Evolutionary conservation across 1,139 yeast species (phyloP), one percentile per base, ranked within the genome.

Genomic region (Yamadazyma membranifaciens): DNA sequence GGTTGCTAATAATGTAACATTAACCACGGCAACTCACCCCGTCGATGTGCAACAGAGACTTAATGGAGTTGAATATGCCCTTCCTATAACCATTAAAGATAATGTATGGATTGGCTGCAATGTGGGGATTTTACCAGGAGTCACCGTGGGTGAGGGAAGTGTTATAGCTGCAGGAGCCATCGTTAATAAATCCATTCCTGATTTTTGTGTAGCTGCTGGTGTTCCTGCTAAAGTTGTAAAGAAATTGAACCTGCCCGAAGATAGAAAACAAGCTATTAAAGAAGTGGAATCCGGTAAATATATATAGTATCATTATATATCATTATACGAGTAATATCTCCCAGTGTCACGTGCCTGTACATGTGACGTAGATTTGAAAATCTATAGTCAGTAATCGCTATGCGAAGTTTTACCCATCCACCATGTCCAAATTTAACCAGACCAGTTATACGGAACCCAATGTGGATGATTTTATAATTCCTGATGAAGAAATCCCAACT

Each of bases 131-230:
- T 60, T 83, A 40, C 85, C 86, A 2, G 89, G 88, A 2, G 84
- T 82, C 11, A 79, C 75, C 1, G 72, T 83, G 39, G 89, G 89
- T 6, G 74, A 78, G 30, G 75, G 76, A 1, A 69, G 74, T n/a
- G 80, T 81, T 1, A 66, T 83, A 36, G 91, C 83, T 6, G 87
- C 89, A 6, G 87, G 87, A 3, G 62, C 81, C 4, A 81, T 82
- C 1, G 87, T 83, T 20, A 71, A 71, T 28, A 75, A 63, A 47
- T 77, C 73, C 46, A 71, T 82, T 15, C 81, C 84, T 1, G 63
- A 73, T 6, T 65, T 69, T 43, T 60, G 74, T 0, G 74, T 83
- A 16, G 81, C 73, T 13, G 83, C 65, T 10, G 89, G 89, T 0
- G 68, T 68, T 22, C 89, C 88, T 0, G 86, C 80, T 2, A 69